phyloP scores from a whole-genome alignment of 1,139 yeast genomes.

The Protomyces macrosporus region DNA sequence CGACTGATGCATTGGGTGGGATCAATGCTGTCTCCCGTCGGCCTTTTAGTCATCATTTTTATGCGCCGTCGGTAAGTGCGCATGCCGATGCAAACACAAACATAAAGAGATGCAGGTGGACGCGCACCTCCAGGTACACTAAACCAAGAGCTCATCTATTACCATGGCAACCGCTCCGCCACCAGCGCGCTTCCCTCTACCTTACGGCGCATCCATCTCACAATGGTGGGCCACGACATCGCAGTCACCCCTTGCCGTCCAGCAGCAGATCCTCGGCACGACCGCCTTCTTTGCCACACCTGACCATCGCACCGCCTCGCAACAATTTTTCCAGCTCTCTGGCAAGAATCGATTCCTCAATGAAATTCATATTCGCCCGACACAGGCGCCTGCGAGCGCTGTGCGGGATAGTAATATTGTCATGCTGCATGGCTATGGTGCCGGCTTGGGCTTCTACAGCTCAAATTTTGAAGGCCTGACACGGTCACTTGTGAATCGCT shows the following conservation, averaged over 20 bases:
- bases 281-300: conserved; percentile 56
- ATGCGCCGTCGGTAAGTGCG: no score
- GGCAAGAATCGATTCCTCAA: conserved; percentile 50
- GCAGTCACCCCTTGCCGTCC: conserved; percentile 42
- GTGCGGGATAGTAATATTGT: conserved; percentile 43
- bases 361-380: conserved; percentile 47
- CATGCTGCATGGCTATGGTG: conserved; percentile 86
- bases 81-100: no score
- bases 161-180: neutral
- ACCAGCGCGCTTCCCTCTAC: conserved; percentile 18
- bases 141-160: no score
- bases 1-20: no score
- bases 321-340: conserved; percentile 48
- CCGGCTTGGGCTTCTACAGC: conserved; percentile 80
- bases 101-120: no score
- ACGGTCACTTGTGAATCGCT: conserved; percentile 41
- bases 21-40: no score
- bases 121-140: no score
- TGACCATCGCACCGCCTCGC: conserved; percentile 44
- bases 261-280: conserved; percentile 45
- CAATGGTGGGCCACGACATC: conserved; percentile 26
- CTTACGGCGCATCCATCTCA: conserved; percentile 10
- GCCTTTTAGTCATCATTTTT: no score
- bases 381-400: conserved; percentile 6
- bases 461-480: conserved; percentile 58